A percentile compares a stretch with the other conserved stretches of the same genome.
Conservation (phyloP, 2,329 filamentous ascomycete genomes). For the Exophiala dermatitidis region DNA sequence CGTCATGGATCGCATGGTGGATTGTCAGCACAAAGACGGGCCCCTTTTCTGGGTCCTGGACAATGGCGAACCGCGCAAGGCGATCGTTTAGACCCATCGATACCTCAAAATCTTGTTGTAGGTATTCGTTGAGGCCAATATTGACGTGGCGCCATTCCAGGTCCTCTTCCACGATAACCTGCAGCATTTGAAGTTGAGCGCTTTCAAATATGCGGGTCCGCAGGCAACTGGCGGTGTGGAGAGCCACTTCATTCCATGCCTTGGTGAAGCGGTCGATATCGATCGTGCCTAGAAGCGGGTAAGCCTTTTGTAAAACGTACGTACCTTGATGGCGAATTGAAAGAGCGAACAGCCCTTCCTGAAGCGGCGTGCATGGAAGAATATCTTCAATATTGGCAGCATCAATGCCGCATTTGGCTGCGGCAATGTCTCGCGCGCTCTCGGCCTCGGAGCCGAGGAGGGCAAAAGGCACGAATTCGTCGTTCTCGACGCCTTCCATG, state of each 20-base stretch:
- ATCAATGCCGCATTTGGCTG: neutral
- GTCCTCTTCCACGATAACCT: neutral
- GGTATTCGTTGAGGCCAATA: neutral
- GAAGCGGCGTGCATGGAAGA: neutral
- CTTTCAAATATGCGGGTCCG: neutral
- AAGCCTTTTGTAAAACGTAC: neutral
- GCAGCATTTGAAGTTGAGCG: neutral
- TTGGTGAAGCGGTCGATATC: neutral
- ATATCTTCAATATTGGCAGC: neutral
- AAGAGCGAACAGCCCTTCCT: neutral
- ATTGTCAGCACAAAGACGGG: neutral
- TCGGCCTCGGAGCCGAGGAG: neutral
- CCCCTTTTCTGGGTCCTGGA: neutral
- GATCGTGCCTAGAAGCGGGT: neutral
- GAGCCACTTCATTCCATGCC: neutral
- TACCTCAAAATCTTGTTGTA: too few species aligned
- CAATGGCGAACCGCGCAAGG: neutral
- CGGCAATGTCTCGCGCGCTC: neutral
- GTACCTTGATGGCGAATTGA: neutral
- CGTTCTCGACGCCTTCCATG: neutral
- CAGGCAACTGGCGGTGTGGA: neutral
- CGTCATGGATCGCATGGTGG: neutral
- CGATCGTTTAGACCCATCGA: neutral
- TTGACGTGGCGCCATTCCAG: neutral
- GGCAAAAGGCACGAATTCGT: neutral